Evolutionary conservation across 2,329 filamentous ascomycete genomes (phyloP), one percentile per base, ranked within the genome.

Genomic region (Xenoacremonium recifei): DNA sequence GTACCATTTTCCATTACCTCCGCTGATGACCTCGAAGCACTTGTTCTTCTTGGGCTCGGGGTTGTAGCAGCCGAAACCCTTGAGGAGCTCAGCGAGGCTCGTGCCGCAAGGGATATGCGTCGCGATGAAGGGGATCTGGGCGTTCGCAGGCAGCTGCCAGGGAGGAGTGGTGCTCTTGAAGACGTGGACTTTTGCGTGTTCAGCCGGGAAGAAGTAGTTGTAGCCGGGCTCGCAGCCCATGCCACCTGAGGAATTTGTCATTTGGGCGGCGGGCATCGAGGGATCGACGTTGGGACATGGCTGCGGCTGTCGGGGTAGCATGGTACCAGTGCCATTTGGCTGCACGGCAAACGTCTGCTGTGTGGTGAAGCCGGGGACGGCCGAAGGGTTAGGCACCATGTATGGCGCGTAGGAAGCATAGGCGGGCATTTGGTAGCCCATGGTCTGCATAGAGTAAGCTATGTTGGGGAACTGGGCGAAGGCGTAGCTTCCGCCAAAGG

Each of bases 151-250:
- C 6, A 73, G 59, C 49, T 75, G 70, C 80, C 80, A 84, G 0
- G 80, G 80, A 0, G 75, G 67, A 0, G 59, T 67, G 13, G 62
- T 53, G 7, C 71, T 70, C 48, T 73, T 73, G 60, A 85, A 71
- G 3, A 84, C 67, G 51, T 83, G 78, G 6, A 83, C 65, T 49
- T 79, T 82, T 21, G 77, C 79, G 58, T 83, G 77, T 48, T 77
- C 69, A 0, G 65, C 53, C 0, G 77, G 72, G 62, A 82, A 84
- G 55, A 82, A 74, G 61, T 82, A 80, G 63, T 80, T 79, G 65
- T 82, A 84, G 2, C 79, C 81, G 0, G 76, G 77, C 52, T 83
- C 80, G 45, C 75, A 75, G 30, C 79, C 77, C 1, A 74, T 68
- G 17, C 78, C 78, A 33, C 80, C 77, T 0, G 76, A 76, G 0